Evolutionary conservation across 2,329 filamentous ascomycete species (phyloP), one percentile per base, ranked within the genome.

Genomic region (Clonostachys solani): DNA sequence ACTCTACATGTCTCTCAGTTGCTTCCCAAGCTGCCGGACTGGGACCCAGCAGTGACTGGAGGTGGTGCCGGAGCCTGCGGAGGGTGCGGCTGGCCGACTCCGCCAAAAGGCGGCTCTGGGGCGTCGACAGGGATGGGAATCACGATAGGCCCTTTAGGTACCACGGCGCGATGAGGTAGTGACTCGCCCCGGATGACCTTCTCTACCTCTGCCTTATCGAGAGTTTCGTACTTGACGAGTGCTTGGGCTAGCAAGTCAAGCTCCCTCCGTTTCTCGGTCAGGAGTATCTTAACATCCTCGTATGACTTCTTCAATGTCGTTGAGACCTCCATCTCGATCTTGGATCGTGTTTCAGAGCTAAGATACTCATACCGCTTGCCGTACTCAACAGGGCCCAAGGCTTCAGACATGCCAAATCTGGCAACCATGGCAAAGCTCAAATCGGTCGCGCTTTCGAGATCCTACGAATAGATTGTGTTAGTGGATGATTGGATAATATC

Each of bases 151-250:
- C 68, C 69, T 49, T 66, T 68, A 0, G 89, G 89, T 15, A 92
- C 55, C 12, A 62, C 58, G 40, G 60, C 68, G 50, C 89, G 88
- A 42, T 80, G 78, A 1, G 84, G 75, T 36, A 99, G 73, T 61
- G 87, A 86, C 69, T 96, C 90, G 35, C 94, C 94, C 45, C 81
- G 82, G 53, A 99, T 84, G 6, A 97, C 89, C 72, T 87, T 89
- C 65, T 92, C 84, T 52, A 97, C 95, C 66, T 99, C 94, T 4
- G 87, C 84, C 65, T 86, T 88, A 64, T 87, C 87, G 45, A 99
- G 72, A 0, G 91, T 96, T 74, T 99, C 94, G 66, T 96, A 97
- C 66, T 96, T 86, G 34, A 99, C 83, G 10, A 99, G 77, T 6
- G 92, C 94, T 60, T 92, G 84, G 29, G 94, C 92, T 10, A 99